phyloP scores from a whole-genome alignment of 805 yeast species.

The Ogataea chonburiensis region DNA sequence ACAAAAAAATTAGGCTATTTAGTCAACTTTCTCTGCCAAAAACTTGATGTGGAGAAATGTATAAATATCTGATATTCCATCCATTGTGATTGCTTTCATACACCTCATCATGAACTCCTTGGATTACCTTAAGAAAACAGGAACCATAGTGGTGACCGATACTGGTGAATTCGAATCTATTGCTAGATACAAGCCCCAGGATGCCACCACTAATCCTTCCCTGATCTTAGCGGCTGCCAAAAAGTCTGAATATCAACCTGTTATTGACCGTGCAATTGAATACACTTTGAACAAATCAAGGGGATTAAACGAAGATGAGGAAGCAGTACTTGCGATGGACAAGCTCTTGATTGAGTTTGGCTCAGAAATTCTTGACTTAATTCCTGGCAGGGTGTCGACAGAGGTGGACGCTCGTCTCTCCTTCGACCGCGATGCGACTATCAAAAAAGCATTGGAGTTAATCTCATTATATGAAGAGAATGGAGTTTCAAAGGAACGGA shows the following conservation, averaged over 20 bases:
- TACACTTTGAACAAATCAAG: constrained; percentile 65
- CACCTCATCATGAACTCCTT: constrained; percentile 53
- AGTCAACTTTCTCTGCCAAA: not conserved
- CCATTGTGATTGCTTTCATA: too few species aligned
- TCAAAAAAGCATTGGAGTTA: constrained; percentile 88
- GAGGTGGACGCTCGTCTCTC: constrained; percentile 99
- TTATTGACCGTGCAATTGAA: constrained; percentile 86
- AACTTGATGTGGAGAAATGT: not conserved
- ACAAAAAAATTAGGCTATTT: constrained; percentile 4
- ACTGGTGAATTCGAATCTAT: constrained; percentile 98
- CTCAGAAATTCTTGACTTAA: constrained; percentile 82
- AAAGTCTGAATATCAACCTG: constrained; percentile 80
- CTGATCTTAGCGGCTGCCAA: constrained; percentile 93
- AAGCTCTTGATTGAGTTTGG: constrained; percentile 94
- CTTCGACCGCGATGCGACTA: constrained; percentile 88
- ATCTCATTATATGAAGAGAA: constrained; percentile 78
- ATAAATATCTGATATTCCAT: too few species aligned
- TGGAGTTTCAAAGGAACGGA: constrained; percentile 86
- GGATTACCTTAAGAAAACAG: constrained; percentile 88
- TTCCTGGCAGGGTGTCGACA: constrained; percentile 98
- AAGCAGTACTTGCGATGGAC: constrained; percentile 82
- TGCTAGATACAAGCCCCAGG: constrained; percentile 97
- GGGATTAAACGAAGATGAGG: constrained; percentile 44
- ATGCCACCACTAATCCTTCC: constrained; percentile 98
- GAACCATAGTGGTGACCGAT: constrained; percentile 96